Evolutionary conservation across 2,329 filamentous ascomycete species (phyloP).

Genomic region (Chrysoporthe cubensis): DNA sequence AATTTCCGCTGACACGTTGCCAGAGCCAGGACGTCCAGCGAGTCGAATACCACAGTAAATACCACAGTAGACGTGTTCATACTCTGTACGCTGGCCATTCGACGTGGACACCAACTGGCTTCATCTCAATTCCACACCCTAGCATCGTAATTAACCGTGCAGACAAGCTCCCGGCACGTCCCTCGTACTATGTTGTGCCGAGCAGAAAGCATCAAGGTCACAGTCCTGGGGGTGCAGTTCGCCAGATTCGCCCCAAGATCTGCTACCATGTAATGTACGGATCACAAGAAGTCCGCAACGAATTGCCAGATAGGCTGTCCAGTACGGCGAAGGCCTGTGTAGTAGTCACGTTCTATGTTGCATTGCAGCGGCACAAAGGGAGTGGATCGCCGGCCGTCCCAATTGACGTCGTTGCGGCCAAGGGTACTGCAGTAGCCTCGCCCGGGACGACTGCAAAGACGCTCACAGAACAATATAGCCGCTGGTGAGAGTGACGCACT

Average conservation of each 20-base stretch:
- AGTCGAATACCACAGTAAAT: neutral
- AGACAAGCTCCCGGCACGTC: neutral
- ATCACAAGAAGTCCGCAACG: neutral
- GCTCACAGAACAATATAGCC: neutral
- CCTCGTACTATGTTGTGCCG: neutral
- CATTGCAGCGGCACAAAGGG: neutral
- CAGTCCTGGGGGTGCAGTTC: neutral
- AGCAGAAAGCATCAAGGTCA: neutral
- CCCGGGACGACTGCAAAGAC: neutral
- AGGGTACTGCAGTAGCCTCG: neutral
- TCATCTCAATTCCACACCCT: neutral
- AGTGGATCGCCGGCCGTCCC: neutral
- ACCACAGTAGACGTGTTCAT: no score
- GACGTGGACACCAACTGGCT: neutral
- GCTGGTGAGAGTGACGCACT: neutral
- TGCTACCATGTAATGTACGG: neutral
- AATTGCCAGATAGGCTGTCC: neutral
- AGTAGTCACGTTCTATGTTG: neutral
- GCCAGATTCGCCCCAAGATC: neutral
- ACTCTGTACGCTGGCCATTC: no score
- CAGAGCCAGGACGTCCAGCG: neutral
- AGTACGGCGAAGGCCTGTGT: neutral
- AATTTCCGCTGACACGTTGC: neutral
- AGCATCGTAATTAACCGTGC: neutral
- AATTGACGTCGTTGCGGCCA: neutral